Evolutionary conservation across 164 flowering plant genomes (phyloP), one percentile per base, ranked within the genome.

Genomic region (Berberis thunbergii): DNA sequence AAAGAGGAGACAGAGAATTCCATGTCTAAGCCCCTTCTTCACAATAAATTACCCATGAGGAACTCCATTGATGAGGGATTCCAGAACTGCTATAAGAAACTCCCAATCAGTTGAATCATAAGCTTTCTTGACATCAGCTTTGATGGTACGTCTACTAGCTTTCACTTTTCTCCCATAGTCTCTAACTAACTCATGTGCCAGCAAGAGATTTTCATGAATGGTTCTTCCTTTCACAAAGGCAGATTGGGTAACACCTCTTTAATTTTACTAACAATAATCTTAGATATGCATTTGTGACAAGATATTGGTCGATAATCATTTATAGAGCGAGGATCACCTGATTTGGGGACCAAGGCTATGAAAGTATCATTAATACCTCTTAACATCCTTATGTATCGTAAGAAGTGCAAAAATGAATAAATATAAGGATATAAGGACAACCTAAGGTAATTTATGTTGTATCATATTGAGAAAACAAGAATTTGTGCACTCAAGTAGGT

Each of bases 221-320:
- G 5, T 48, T 9, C 50, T 48, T 48, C 50, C 50, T 5, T 5
- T 5, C 5, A 48, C 50, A 48, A 48, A 48, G 9, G 50, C 50
- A 48, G 50, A 48, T 48, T 48, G 50, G 9, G 7, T 48, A 57
- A 2, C 59, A 57, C 59, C 26, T 1, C 40, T 40, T 57, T 57
- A 1, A 57, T 4, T 43, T 43, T 57, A 43, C 40, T 57, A 57
- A 43, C 40, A 40, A 57, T 57, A 57, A 57, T 40, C 59, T 57
- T 57, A 57, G 59, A 57, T 3, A 57, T 57, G 59, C 59, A 57
- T 40, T 57, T 6, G 3, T 41, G 40, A 57, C 59, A 57, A 12
- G 59, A 57, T 26, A 57, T 57, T 41, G 59, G 44, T 41, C 59
- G 38, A 41, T 39, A 57, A 41, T 57, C 44, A 4, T 57, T 57